These are phyloP conservation scores for Dendrocalamus latiflorus DNA, from an alignment of 202 grass and related monocot genomes.

Conservation along the genomic window DNA sequence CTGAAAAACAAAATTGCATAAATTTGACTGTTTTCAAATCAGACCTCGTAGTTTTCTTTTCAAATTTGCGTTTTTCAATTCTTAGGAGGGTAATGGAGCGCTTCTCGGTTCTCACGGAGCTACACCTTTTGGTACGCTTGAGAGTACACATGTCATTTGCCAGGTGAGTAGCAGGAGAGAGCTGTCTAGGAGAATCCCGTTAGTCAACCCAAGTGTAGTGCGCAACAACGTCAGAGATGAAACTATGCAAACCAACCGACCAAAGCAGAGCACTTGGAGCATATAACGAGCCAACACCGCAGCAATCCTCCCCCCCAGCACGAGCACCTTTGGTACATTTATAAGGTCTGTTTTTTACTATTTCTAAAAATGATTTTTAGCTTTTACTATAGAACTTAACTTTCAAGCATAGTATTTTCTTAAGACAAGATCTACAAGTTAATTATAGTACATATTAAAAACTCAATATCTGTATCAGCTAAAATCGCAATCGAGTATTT, in stretches of 20 bases:
- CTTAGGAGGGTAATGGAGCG: no score
- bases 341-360: neutral
- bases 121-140: neutral
- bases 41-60: neutral
- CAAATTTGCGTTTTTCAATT: neutral
- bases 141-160: neutral
- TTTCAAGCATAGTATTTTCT: no score
- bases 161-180: neutral
- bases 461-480: no score
- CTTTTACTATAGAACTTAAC: rapidly evolving
- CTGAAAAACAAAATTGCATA: neutral
- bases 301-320: neutral
- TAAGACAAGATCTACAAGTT: no score
- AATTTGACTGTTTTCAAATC: neutral
- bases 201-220: neutral
- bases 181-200: neutral
- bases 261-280: neutral
- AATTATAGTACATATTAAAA: no score
- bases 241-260: neutral
- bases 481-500: no score
- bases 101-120: no score
- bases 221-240: neutral
- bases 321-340: neutral
- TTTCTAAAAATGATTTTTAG: no score
- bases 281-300: neutral